These are phyloP conservation scores for Alternaria arborescens DNA, from an alignment of 2,329 filamentous ascomycete genomes.

Conservation along the genomic window DNA sequence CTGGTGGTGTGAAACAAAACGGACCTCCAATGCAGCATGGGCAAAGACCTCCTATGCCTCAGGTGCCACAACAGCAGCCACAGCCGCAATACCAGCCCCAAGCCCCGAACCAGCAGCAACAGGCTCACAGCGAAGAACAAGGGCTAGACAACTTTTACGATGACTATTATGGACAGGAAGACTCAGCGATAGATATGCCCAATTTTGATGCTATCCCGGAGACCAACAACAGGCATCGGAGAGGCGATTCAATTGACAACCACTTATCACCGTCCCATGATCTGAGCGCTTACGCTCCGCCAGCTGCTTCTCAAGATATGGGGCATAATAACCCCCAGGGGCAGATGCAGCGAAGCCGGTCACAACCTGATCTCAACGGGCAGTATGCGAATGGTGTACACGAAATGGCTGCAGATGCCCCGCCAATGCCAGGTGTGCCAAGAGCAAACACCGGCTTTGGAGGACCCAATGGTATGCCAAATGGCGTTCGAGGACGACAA, in stretches of 20 bases:
- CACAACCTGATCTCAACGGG: slow-evolving; percentile 68
- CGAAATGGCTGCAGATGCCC: slow-evolving; percentile 73
- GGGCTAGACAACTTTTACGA: slow-evolving; percentile 63
- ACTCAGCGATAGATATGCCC: slow-evolving; percentile 66
- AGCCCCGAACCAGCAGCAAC: slow-evolving; percentile 29
- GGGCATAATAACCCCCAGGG: slow-evolving; percentile 38
- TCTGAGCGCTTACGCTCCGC: slow-evolving; percentile 19
- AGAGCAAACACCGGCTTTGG: slow-evolving; percentile 53
- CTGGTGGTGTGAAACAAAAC: slow-evolving; percentile 41
- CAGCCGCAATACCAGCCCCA: slow-evolving; percentile 32
- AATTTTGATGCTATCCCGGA: slow-evolving; percentile 67
- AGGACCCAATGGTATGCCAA: slow-evolving; percentile 33
- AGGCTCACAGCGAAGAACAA: slow-evolving; percentile 39
- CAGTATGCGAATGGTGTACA: slow-evolving; percentile 61
- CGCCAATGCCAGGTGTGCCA: slow-evolving; percentile 60
- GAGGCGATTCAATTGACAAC: slow-evolving; percentile 49
- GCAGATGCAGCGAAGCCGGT: slow-evolving; percentile 67
- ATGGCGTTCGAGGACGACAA: slow-evolving; percentile 39
- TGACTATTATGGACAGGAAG: slow-evolving; percentile 53
- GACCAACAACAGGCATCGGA: slow-evolving; percentile 37
- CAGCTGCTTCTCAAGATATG: slow-evolving; percentile 14
- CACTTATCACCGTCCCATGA: slow-evolving; percentile 38
- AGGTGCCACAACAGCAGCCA: slow-evolving; percentile 27
- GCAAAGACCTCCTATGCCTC: slow-evolving; percentile 44
- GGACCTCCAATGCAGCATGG: slow-evolving; percentile 30